Percentiles rank a stretch among this genome's conserved stretches.
Evolutionary conservation across 2,329 filamentous ascomycete genomes (phyloP).

Genomic region (Colletotrichum sp.): DNA sequence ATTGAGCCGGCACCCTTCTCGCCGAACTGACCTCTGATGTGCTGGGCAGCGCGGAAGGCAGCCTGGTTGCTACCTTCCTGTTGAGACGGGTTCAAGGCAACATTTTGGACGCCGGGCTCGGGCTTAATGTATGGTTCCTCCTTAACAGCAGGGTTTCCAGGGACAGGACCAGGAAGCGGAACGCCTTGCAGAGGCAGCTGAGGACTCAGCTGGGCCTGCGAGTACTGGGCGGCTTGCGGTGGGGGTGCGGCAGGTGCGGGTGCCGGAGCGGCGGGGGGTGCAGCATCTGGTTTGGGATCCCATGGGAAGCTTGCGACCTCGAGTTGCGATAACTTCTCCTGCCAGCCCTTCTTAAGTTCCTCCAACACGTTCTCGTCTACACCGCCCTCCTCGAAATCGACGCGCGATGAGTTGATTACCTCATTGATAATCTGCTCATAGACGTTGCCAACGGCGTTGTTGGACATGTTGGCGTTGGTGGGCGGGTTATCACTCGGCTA

Average conservation of each 20-base stretch:
- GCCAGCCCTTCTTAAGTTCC: slow-evolving; percentile 89
- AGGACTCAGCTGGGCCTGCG: slow-evolving; percentile 40
- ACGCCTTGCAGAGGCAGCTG: slow-evolving; percentile 35
- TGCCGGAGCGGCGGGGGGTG: slow-evolving; percentile 44
- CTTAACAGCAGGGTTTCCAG: slow-evolving; percentile 43
- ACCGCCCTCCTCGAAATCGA: slow-evolving; percentile 96
- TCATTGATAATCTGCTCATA: slow-evolving; percentile 82
- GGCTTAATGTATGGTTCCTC: slow-evolving; percentile 53
- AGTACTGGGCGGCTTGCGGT: slow-evolving; percentile 29
- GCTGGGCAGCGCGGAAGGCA: slow-evolving; percentile 59
- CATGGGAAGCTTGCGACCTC: slow-evolving; percentile 91
- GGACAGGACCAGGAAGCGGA: slow-evolving; percentile 30
- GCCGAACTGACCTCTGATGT: slow-evolving; percentile 66
- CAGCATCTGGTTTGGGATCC: slow-evolving; percentile 76
- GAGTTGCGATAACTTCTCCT: slow-evolving; percentile 84
- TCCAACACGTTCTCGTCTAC: slow-evolving; percentile 87
- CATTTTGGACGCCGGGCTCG: slow-evolving; percentile 45
- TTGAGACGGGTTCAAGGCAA: slow-evolving; percentile 22
- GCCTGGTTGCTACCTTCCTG: slow-evolving; percentile 42
- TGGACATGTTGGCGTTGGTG: slow-evolving; percentile 55
- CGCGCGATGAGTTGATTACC: slow-evolving; percentile 89
- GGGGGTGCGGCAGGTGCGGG: slow-evolving; percentile 26
- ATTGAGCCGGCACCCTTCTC: slow-evolving; percentile 70
- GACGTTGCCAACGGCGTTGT: slow-evolving; percentile 71
- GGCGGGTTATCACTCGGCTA: not conserved